Evolutionary conservation across 306 rosid species (phyloP), one percentile per base, ranked within the genome.

Genomic region (Corylus americana): DNA sequence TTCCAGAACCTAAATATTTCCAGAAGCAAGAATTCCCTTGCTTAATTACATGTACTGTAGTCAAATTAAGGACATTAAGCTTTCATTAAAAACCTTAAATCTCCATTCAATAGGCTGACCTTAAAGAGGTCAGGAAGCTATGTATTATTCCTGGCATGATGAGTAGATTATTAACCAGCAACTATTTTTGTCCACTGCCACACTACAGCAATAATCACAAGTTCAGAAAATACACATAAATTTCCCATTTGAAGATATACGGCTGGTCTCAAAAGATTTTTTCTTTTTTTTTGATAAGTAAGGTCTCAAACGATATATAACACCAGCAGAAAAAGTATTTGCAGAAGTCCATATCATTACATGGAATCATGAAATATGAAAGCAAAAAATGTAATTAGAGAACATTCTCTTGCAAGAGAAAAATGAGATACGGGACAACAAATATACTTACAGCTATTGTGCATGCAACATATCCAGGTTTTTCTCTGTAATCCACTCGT

Each of bases 401-500:
- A 74, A 78, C 73, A 76, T 39, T 39, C 16, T 35, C 7, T 42
- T 55, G 76, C 70, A 48, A 73, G 70, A 11, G 27, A 17, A 45
- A 79, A 70, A 57, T 17, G 4, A 57, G 70, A 78, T 16, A 39
- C 64, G 91, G 13, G 12, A 48, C 51, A 48, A 8, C 51, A 57
- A 72, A 78, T 17, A 39, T 63, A 93, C 98, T 90, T 91, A 93
- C 98, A 63, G 90, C 97, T 63, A 93, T 44, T 7, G 81, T 55
- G 84, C 98, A 93, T 1, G 98, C 98, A 74, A 90, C 87, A 70
- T 87, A 85, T 79, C 98, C 98, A 74, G 97, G 89, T 78, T 93
- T 93, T 78, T 93, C 98, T 70, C 97, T 77, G 80, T 83, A 74
- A 83, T 93, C 98, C 85, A 92, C 90, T 2, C 47, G 91, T 16